A percentile compares a stretch with the other conserved stretches of the same genome.
These are phyloP conservation scores for Cajanus cajan DNA, from an alignment of 306 rosid species.

Conservation along the genomic window DNA sequence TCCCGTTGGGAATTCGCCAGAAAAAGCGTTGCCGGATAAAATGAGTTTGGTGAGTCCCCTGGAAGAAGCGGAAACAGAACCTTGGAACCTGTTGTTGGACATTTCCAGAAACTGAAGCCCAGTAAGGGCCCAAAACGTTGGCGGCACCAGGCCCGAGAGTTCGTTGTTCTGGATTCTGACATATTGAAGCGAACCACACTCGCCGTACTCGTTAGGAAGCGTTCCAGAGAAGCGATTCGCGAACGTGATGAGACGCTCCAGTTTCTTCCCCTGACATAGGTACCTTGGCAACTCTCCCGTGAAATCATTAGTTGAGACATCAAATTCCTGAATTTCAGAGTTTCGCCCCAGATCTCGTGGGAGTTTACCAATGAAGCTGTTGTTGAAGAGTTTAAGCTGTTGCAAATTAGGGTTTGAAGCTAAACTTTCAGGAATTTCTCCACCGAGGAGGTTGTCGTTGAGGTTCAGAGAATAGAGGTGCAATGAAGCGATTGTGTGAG, in stretches of 20 bases:
- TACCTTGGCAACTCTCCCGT: conserved; percentile 54
- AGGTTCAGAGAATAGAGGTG: conserved; percentile 42
- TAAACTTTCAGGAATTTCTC: conserved; percentile 55
- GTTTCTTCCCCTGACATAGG: conserved; percentile 57
- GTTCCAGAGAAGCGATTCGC: conserved; percentile 54
- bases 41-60: conserved; percentile 23
- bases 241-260: conserved; percentile 46
- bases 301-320: conserved; percentile 72
- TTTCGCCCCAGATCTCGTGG: conserved; percentile 58
- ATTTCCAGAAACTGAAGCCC: conserved; percentile 37
- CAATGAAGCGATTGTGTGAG: conserved; percentile 44
- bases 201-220: conserved; percentile 42
- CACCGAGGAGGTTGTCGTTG: conserved; percentile 66
- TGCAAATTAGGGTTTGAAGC: conserved; percentile 50
- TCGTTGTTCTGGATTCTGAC: conserved; percentile 62
- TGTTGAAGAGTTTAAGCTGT: conserved; percentile 59
- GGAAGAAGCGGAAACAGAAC: conserved; percentile 46
- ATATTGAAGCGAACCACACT: conserved; percentile 55
- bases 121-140: conserved; percentile 54
- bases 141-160: conserved; percentile 54
- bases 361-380: conserved; percentile 62
- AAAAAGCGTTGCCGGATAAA: conserved; percentile 49
- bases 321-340: conserved; percentile 48
- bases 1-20: conserved; percentile 49
- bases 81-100: conserved; percentile 54